phyloP scores from a whole-genome alignment of 306 rosid species.

The Comarum palustre region DNA sequence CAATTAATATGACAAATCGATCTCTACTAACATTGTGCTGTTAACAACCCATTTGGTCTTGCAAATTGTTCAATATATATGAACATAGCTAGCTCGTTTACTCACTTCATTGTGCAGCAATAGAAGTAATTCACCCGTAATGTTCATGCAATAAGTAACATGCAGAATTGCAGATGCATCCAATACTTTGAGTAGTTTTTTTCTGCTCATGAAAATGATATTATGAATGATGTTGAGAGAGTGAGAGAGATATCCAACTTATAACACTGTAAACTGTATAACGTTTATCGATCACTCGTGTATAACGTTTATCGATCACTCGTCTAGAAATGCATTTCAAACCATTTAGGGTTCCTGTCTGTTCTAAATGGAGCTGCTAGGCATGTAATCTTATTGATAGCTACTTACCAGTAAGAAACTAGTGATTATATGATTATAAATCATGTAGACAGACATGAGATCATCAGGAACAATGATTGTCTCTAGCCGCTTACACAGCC shows the following conservation, averaged over 20 bases:
- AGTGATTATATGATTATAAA: too few relatives aligned
- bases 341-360: neutral
- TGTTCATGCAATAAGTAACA: neutral
- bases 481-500: too few relatives aligned
- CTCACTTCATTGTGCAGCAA: neutral
- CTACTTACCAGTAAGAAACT: too few relatives aligned
- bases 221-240: neutral
- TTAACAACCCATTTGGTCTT: neutral
- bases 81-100: neutral
- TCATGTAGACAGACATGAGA: too few relatives aligned
- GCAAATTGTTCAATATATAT: neutral
- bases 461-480: too few relatives aligned
- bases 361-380: neutral
- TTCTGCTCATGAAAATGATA: neutral
- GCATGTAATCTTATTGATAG: neutral
- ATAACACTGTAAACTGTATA: neutral
- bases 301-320: too few relatives aligned
- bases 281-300: neutral
- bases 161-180: neutral
- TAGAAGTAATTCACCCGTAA: neutral
- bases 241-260: neutral
- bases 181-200: neutral
- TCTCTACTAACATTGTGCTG: neutral
- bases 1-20: neutral
- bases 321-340: neutral